Conservation (phyloP, 768 basidiomycete genomes). For the Hysterangium stoloniferum region DNA sequence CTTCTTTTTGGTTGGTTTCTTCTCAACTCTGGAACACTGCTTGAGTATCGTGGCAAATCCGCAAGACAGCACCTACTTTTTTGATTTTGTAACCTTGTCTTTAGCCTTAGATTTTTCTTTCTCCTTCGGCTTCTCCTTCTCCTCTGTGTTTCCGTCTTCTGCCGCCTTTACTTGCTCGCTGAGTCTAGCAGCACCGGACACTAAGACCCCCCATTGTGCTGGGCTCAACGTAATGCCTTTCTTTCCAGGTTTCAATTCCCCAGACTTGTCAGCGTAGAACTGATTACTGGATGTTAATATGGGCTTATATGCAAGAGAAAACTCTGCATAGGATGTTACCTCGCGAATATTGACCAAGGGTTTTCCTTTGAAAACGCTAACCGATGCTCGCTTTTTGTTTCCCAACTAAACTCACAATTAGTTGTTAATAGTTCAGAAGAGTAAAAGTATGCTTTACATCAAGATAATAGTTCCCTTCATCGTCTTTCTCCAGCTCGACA, state of each 20-base stretch:
- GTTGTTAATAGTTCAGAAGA: not conserved
- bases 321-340: not conserved
- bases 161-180: constrained; percentile 1
- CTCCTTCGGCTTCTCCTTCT: not conserved
- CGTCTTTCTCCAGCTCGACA: constrained; percentile 1
- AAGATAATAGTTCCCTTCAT: constrained; percentile 1
- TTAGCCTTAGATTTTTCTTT: no score
- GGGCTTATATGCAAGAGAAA: no score
- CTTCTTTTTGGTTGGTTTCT: constrained; percentile 11
- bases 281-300: no score
- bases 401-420: not conserved
- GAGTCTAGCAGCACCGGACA: not conserved
- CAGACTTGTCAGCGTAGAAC: constrained; percentile 8
- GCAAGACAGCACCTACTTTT: not conserved
- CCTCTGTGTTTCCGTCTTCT: not conserved
- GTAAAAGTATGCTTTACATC: not conserved
- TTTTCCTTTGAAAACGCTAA: constrained; percentile 3
- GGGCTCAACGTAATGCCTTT: constrained; percentile 8
- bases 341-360: constrained; percentile 6
- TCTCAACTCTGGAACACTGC: not conserved
- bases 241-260: constrained; percentile 8
- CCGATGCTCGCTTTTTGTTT: constrained; percentile 5
- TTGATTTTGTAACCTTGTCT: constrained; percentile 3
- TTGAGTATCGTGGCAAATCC: not conserved
- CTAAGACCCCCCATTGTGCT: constrained; percentile 4